phyloP scores from a whole-genome alignment of 2,329 filamentous ascomycete species.

The Trichoderma sp. region DNA sequence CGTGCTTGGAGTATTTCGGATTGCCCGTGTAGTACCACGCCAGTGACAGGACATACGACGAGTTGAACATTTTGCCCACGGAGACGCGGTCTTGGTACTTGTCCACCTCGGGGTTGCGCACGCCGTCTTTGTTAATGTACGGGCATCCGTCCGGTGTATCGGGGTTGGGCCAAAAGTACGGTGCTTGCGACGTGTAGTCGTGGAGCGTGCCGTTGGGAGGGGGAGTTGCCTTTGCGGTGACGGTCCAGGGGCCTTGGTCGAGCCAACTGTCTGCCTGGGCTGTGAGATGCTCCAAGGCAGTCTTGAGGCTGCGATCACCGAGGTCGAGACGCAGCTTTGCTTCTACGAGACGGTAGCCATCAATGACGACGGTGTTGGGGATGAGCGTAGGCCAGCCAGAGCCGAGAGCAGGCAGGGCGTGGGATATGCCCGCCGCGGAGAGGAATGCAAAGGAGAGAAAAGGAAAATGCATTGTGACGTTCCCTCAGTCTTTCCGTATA shows the following conservation, averaged over 20 bases:
- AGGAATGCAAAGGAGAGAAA: constrained; percentile 5
- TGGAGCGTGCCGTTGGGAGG: constrained; percentile 29
- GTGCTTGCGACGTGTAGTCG: constrained; percentile 29
- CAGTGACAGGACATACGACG: constrained; percentile 34
- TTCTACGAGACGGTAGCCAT: constrained; percentile 24
- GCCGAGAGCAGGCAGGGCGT: neutral
- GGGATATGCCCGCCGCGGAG: constrained; percentile 1
- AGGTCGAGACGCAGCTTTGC: constrained; percentile 12
- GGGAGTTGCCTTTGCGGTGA: constrained; percentile 28
- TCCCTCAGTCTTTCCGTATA: neutral
- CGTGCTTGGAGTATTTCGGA: constrained; percentile 34
- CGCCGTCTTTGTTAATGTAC: constrained; percentile 36
- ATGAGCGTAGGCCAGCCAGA: neutral
- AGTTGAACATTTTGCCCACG: constrained; percentile 36
- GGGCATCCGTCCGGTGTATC: constrained; percentile 31
- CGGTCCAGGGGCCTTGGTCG: constrained; percentile 36
- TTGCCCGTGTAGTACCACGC: constrained; percentile 39
- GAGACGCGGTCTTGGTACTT: constrained; percentile 33
- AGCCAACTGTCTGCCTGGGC: constrained; percentile 34
- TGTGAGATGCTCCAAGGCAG: constrained; percentile 28
- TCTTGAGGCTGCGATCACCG: constrained; percentile 6
- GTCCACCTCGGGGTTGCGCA: constrained; percentile 36
- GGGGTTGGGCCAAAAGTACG: constrained; percentile 29
- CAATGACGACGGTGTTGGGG: constrained; percentile 26
- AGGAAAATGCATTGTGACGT: constrained; percentile 10